A percentile compares a stretch with the other conserved stretches of the same genome.
These are phyloP conservation scores for Endocalyx cinctus DNA, from an alignment of 2,329 filamentous ascomycete genomes.

Conservation along the genomic window DNA sequence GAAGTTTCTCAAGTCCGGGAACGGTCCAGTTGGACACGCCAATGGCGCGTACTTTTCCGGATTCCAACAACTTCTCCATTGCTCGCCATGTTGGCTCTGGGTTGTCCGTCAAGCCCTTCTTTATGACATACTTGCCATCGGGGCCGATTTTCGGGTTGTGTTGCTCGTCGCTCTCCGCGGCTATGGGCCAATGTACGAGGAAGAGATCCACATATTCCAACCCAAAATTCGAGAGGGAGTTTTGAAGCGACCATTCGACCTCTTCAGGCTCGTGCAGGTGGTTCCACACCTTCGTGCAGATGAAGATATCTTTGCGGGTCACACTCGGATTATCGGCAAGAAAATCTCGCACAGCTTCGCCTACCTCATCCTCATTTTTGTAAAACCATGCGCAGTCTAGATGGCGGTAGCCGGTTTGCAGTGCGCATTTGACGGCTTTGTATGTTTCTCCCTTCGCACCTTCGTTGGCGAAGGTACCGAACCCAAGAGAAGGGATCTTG, in stretches of 20 bases:
- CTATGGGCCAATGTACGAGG: constrained; percentile 51
- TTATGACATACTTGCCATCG: constrained; percentile 43
- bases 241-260: constrained; percentile 50
- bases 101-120: constrained; percentile 61
- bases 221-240: constrained; percentile 48
- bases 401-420: constrained; percentile 61
- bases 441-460: constrained; percentile 56
- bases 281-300: constrained; percentile 67
- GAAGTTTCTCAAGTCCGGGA: constrained; percentile 33
- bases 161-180: constrained; percentile 39
- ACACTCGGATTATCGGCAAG: constrained; percentile 36
- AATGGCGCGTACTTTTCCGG: constrained; percentile 32
- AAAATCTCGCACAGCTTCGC: constrained; percentile 48
- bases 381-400: constrained; percentile 68
- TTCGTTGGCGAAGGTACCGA: constrained; percentile 65
- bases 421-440: constrained; percentile 58
- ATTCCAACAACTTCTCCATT: constrained; percentile 44
- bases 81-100: constrained; percentile 58
- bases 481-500: constrained; percentile 58
- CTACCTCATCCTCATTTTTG: constrained; percentile 61
- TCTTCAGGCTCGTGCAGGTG: constrained; percentile 58
- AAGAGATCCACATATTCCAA: constrained; percentile 54
- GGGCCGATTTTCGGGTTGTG: constrained; percentile 39
- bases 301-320: constrained; percentile 48
- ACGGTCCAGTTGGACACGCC: constrained; percentile 44